Base-by-base conservation (phyloP, 139 green algal genomes). In the Chlamydomonas sphaeroides region DNA sequence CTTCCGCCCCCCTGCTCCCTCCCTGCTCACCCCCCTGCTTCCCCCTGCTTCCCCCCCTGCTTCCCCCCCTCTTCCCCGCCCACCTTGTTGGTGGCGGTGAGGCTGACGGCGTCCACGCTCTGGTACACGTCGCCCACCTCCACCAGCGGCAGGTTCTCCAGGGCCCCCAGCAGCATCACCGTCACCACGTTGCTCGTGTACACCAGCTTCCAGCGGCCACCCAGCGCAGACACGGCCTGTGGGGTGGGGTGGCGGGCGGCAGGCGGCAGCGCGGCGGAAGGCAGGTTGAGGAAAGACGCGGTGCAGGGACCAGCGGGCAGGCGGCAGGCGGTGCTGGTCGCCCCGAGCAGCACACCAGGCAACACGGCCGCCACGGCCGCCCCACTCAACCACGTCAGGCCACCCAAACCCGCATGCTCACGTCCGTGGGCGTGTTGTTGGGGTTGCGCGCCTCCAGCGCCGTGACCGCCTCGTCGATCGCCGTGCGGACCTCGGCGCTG, bases 21-120 rank as follows among this genome's bases (percentile, higher is more conserved):
- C n/a, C n/a, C n/a, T n/a, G n/a, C n/a, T n/a, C n/a, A n/a, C n/a
- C n/a, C n/a, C n/a, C n/a, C n/a, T n/a, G n/a, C n/a, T n/a, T n/a
- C n/a, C n/a, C n/a, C n/a, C n/a, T n/a, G n/a, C n/a, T n/a, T n/a
- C n/a, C n/a, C n/a, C n/a, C n/a, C 32, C 68, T 35, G 28, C 30
- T n/a, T 65, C 32, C 32, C 21, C 45, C 42, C 48, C n/a, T 5
- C 33, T 66, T 38, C 59, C 5, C 14, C 67, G 14, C n/a, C n/a
- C 61, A 92, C 91, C 69, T 88, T 90, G 91, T 98, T 98, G 45
- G 88, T 79, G 2, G 96, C 90, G 14, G 87, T 93, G 41, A 88
- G 63, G 6, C 39, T 85, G 39, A 80, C 67, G 15, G 66, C 59
- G 67, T 98, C 86, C 17, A 94, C 85, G 33, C 30, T 79, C 85